Evolutionary conservation across 2,329 filamentous ascomycete genomes (phyloP).

Genomic region (Penicillium sp.): DNA sequence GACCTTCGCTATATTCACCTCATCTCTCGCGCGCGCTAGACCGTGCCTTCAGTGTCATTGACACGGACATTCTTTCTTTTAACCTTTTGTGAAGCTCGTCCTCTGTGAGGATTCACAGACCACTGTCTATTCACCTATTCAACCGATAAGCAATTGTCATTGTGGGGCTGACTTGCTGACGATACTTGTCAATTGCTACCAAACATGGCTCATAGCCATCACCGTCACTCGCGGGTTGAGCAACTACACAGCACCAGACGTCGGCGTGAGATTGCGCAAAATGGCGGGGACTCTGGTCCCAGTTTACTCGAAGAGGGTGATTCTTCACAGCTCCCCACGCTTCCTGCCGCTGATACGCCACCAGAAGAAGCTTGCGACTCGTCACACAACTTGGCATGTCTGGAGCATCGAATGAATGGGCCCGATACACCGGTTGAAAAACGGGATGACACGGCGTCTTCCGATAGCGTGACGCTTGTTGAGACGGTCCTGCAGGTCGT

Average conservation of each 20-base stretch:
- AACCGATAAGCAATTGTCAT: not conserved
- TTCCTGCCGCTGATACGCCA: constrained; percentile 4
- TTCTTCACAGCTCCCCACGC: not conserved
- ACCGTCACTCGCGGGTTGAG: constrained; percentile 20
- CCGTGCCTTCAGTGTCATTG: constrained; percentile 8
- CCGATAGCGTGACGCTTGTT: constrained; percentile 3
- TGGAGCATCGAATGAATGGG: not conserved
- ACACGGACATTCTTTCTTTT: constrained; percentile 1
- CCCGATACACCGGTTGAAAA: constrained; percentile 8
- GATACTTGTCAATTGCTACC: constrained; percentile 1
- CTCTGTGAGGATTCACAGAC: constrained; percentile 16
- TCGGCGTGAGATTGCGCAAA: constrained; percentile 5
- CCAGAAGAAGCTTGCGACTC: constrained; percentile 12
- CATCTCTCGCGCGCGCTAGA: constrained; percentile 16
- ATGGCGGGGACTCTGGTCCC: not conserved
- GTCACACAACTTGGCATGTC: constrained; percentile 8
- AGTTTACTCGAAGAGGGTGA: not conserved
- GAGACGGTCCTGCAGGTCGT: constrained; percentile 22
- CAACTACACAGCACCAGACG: constrained; percentile 17
- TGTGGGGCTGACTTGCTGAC: not conserved
- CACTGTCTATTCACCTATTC: not conserved
- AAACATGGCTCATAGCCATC: constrained; percentile 24
- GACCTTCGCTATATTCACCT: constrained; percentile 6
- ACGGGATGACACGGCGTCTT: constrained; percentile 14
- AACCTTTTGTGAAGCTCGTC: constrained; percentile 14